A percentile compares a stretch with the other conserved stretches of the same genome.
Conservation (phyloP, 768 basidiomycete species). For the Sporobolomyces phaffii region DNA sequence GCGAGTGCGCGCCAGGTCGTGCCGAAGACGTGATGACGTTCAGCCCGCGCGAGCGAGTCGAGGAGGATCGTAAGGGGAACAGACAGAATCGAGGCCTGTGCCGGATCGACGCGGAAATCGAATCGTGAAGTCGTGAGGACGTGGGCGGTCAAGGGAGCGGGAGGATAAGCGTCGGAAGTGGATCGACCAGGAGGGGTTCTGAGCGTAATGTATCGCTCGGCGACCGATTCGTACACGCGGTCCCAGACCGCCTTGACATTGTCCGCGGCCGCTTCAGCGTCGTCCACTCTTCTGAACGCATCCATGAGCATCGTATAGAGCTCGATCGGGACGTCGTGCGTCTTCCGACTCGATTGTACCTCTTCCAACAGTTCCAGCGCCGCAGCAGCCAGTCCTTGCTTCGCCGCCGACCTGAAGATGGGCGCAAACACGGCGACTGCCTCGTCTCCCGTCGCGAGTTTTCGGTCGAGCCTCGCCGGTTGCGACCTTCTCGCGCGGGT, state of each 20-base stretch:
- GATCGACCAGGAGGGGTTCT: not conserved
- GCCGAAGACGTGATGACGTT: slow-evolving; percentile 61
- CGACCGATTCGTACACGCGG: slow-evolving; percentile 58
- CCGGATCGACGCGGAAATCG: slow-evolving; percentile 35
- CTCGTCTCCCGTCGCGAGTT: slow-evolving; percentile 1
- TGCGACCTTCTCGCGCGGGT: not conserved
- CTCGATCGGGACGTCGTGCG: slow-evolving; percentile 57
- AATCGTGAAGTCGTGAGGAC: not conserved
- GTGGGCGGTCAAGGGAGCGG: slow-evolving; percentile 34
- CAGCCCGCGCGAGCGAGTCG: slow-evolving; percentile 57
- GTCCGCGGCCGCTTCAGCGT: slow-evolving; percentile 55
- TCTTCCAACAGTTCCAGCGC: slow-evolving; percentile 58
- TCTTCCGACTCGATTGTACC: slow-evolving; percentile 47
- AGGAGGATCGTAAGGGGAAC: slow-evolving; percentile 75
- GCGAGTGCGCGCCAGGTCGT: slow-evolving; percentile 63
- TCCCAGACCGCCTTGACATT: slow-evolving; percentile 56
- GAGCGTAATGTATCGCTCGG: slow-evolving; percentile 43
- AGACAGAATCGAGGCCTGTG: slow-evolving; percentile 59
- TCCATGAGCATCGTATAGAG: slow-evolving; percentile 64
- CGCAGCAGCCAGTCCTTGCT: slow-evolving; percentile 51
- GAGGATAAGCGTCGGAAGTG: slow-evolving; percentile 46
- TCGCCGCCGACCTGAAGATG: slow-evolving; percentile 42
- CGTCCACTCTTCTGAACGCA: slow-evolving; percentile 59
- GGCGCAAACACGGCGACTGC: slow-evolving; percentile 4
- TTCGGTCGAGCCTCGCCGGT: not conserved